Conservation (phyloP, 306 rosid genomes). For the Potentilla sterilis region DNA sequence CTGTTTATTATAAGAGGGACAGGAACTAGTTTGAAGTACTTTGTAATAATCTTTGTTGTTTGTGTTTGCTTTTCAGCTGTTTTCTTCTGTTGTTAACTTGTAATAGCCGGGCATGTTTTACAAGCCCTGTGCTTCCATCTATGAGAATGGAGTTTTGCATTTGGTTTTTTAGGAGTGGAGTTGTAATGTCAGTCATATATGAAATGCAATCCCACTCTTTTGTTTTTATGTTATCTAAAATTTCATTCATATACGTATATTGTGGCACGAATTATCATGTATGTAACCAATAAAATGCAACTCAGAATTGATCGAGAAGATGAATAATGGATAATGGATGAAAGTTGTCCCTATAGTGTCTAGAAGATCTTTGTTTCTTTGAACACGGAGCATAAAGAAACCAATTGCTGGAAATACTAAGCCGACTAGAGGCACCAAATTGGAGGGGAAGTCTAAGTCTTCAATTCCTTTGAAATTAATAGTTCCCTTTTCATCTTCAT, state of each 20-base stretch:
- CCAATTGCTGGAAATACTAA: too few species aligned
- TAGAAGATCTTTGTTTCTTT: too few species aligned
- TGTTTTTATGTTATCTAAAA: too few species aligned
- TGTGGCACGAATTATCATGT: too few species aligned
- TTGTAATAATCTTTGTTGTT: background rate
- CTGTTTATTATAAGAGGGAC: background rate
- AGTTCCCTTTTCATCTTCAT: slow-evolving; percentile 23
- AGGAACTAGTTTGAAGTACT: background rate
- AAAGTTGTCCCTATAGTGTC: too few species aligned
- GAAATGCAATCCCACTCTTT: slow-evolving; percentile 19
- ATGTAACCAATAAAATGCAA: too few species aligned
- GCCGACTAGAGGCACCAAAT: too few species aligned
- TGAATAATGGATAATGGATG: too few species aligned
- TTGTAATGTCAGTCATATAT: slow-evolving; percentile 7
- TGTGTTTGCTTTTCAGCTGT: background rate
- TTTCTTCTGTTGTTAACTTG: background rate
- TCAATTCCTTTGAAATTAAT: background rate
- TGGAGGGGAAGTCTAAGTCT: too few species aligned
- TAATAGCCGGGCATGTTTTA: background rate
- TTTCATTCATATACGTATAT: too few species aligned
- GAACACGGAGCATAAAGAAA: too few species aligned
- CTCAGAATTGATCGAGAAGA: too few species aligned
- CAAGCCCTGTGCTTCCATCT: slow-evolving; percentile 5
- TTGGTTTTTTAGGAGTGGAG: background rate
- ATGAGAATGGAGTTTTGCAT: background rate